Conservation (phyloP, 345 rosid species). For the Orychophragmus violaceus region DNA sequence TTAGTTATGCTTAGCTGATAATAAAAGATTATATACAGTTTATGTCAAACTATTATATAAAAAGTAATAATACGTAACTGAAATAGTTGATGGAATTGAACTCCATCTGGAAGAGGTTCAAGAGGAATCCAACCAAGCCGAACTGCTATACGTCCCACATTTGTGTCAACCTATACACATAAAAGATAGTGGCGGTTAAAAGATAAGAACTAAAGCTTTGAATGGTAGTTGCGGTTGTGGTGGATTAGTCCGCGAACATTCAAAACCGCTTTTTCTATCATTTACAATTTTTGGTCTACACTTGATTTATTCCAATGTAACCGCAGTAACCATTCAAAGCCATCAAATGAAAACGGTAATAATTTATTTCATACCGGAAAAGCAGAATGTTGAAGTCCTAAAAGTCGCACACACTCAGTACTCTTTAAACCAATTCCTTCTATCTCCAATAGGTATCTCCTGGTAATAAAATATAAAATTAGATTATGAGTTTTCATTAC, state of each 20-base stretch:
- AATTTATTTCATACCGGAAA: constrained; percentile 47
- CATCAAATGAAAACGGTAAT: no score
- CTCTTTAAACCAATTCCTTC: constrained; percentile 67
- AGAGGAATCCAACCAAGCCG: constrained; percentile 84
- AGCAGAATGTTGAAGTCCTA: constrained; percentile 49
- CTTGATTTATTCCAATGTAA: no score
- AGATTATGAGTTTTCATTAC: not conserved
- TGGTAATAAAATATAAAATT: not conserved
- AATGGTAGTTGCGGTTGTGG: no score
- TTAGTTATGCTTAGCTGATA: not conserved
- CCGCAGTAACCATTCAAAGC: no score
- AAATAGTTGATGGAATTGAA: constrained; percentile 55
- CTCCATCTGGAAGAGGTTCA: constrained; percentile 45
- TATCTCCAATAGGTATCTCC: constrained; percentile 45
- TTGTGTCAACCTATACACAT: constrained; percentile 53
- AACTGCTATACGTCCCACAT: constrained; percentile 66
- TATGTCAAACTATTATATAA: no score
- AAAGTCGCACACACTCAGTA: constrained; percentile 59
- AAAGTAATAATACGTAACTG: constrained; percentile 26
- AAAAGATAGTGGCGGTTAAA: not conserved
- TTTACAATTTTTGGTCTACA: no score
- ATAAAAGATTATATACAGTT: not conserved
- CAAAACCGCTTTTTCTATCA: no score
- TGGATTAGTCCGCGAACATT: no score
- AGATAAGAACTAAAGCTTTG: no score